These are phyloP conservation scores for Trichoderma sp. DNA, from an alignment of 2,329 filamentous ascomycete genomes.

Conservation along the genomic window DNA sequence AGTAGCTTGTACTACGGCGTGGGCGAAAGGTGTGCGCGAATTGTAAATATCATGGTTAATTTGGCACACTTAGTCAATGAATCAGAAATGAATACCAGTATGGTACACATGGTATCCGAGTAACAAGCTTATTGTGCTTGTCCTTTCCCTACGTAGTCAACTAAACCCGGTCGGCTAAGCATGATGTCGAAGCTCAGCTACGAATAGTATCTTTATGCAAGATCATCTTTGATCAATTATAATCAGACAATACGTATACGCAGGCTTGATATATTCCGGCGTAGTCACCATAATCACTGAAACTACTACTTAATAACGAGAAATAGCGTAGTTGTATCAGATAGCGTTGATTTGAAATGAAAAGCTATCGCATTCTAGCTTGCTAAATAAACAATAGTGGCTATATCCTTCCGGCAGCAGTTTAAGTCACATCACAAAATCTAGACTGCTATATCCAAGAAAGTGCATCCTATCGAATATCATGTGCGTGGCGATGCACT, in stretches of 20 bases:
- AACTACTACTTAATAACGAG: neutral
- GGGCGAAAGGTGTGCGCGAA: neutral
- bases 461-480: neutral
- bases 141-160: neutral
- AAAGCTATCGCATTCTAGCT: neutral
- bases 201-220: neutral
- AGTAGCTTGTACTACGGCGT: neutral
- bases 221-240: neutral
- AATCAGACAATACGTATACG: neutral
- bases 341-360: neutral
- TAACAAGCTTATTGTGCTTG: neutral
- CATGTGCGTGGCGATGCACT: neutral
- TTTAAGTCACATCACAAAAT: neutral
- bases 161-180: neutral
- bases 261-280: neutral
- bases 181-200: neutral
- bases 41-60: neutral
- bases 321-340: neutral
- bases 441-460: neutral
- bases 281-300: neutral
- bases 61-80: neutral
- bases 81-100: neutral
- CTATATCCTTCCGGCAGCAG: neutral
- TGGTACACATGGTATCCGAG: neutral
- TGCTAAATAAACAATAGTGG: neutral